phyloP scores from a whole-genome alignment of 345 rosid genomes.

The Gossypium australe region DNA sequence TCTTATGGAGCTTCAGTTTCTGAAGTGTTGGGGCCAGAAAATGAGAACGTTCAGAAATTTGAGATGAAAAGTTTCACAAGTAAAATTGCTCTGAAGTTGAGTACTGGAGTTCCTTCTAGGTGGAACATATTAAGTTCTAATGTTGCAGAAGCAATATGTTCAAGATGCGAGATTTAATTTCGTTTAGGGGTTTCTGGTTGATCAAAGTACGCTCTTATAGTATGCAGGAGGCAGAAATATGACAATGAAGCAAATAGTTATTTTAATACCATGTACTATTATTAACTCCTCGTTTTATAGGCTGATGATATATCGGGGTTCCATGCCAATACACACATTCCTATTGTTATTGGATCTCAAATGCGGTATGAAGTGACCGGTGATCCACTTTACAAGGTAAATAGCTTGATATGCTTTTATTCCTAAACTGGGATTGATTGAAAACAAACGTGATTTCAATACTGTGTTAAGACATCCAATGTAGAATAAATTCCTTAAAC shows the following conservation, averaged over 20 bases:
- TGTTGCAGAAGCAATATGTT: background rate
- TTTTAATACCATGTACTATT: background rate
- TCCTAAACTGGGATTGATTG: too few relatives aligned
- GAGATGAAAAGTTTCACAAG: background rate
- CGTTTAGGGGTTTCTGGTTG: too few relatives aligned
- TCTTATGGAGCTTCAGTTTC: background rate
- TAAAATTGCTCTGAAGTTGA: background rate
- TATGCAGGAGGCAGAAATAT: background rate
- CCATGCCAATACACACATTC: slow-evolving; percentile 89
- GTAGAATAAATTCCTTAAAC: too few relatives aligned
- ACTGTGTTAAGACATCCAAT: too few relatives aligned
- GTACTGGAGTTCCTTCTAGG: background rate
- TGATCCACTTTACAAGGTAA: slow-evolving; percentile 81
- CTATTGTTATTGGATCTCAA: slow-evolving; percentile 85
- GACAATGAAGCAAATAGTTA: background rate
- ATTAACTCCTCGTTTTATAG: slow-evolving; percentile 20
- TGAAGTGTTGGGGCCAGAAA: background rate
- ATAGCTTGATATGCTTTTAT: slow-evolving; percentile 6
- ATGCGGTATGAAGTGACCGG: slow-evolving; percentile 92
- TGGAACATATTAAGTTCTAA: background rate
- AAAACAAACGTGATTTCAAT: too few relatives aligned
- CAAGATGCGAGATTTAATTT: background rate
- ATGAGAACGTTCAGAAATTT: background rate
- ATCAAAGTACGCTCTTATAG: too few relatives aligned
- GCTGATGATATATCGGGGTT: slow-evolving; percentile 87